phyloP scores from a whole-genome alignment of 208 protist species.

The Leishmania tropica region DNA sequence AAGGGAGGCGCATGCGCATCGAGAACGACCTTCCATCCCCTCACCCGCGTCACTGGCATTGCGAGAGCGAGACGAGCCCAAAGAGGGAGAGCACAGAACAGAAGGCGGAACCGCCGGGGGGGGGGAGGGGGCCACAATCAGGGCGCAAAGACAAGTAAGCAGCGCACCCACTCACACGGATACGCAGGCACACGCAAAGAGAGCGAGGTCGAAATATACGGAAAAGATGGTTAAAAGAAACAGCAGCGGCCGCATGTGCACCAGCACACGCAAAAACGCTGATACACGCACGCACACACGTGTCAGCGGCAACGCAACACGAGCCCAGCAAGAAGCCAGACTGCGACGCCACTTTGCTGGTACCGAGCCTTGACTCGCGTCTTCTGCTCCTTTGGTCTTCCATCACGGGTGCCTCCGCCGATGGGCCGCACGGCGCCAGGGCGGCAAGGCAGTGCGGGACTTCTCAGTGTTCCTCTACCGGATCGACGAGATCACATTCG shows the following conservation, averaged over 20 bases:
- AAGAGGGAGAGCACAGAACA: no score
- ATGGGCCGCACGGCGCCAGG: constrained; percentile 15
- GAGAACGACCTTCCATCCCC: no score
- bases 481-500: constrained; percentile 30
- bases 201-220: not conserved
- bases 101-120: no score
- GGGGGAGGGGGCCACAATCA: constrained; percentile 3
- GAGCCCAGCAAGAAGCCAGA: not conserved
- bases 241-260: not conserved
- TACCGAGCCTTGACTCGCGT: constrained; percentile 7
- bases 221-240: not conserved
- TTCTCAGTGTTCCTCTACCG: constrained; percentile 24
- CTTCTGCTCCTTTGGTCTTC: not conserved
- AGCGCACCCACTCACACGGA: not conserved
- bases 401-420: not conserved
- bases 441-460: constrained; percentile 57
- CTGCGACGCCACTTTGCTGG: not conserved
- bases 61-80: no score
- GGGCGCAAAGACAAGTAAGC: not conserved
- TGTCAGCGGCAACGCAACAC: not conserved
- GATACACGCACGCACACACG: not conserved
- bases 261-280: not conserved
- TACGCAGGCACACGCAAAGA: not conserved
- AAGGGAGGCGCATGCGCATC: no score
- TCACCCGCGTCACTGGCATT: no score